Evolutionary conservation across 148 eudicot genomes (phyloP).

Genomic region (Suaeda aralocaspica): DNA sequence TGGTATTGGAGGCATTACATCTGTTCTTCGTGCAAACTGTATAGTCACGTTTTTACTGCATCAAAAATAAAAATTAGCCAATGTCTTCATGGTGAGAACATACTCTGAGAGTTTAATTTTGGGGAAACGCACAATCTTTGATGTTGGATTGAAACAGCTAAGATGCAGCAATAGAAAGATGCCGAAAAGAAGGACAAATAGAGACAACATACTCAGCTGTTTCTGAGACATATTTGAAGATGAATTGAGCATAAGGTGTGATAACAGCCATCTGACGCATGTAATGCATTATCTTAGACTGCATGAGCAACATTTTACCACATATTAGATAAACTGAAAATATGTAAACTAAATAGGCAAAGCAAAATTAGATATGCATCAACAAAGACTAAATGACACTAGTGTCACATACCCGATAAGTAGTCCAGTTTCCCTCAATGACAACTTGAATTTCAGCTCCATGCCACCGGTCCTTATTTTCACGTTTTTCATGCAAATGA

Average conservation of each 20-base stretch:
- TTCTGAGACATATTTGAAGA: constrained; percentile 81
- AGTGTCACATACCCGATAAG: constrained; percentile 70
- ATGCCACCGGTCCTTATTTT: constrained; percentile 75
- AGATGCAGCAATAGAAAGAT: constrained; percentile 19
- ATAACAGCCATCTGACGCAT: constrained; percentile 99
- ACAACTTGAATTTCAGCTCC: constrained; percentile 99
- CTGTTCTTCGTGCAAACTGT: constrained; percentile 91
- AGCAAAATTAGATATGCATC: constrained; percentile 6
- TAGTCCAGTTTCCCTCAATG: constrained; percentile 99
- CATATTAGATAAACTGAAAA: constrained; percentile 7
- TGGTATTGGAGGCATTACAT: constrained; percentile 92
- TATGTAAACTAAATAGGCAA: neutral
- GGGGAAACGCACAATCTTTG: no score
- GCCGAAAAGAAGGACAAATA: constrained; percentile 23
- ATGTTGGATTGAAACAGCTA: neutral
- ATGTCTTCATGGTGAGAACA: constrained; percentile 2
- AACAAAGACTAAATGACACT: constrained; percentile 2
- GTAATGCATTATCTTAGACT: constrained; percentile 98
- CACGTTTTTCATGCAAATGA: constrained; percentile 88
- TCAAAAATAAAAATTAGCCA: constrained; percentile 16
- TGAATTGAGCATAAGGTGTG: constrained; percentile 96
- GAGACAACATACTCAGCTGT: constrained; percentile 66
- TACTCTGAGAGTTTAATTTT: neutral
- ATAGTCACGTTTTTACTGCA: constrained; percentile 84
- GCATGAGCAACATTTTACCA: constrained; percentile 29